Evolutionary conservation across 2,329 filamentous ascomycete genomes (phyloP).

Genomic region (Colletotrichum godetiae): DNA sequence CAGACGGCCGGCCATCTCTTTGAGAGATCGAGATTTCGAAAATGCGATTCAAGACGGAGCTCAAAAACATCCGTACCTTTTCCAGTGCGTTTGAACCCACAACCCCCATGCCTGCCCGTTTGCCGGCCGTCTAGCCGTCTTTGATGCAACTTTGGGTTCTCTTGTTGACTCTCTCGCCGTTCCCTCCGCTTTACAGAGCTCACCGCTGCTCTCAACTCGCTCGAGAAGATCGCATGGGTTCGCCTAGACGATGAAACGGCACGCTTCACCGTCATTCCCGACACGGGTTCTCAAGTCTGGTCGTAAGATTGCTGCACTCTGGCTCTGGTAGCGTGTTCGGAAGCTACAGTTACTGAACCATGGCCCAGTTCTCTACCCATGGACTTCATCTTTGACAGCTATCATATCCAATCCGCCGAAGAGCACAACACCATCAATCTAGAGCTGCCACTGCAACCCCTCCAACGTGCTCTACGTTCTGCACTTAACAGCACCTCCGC

Average conservation of each 20-base stretch:
- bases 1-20: neutral
- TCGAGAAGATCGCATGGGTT: slow-evolving; percentile 90
- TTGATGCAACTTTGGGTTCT: neutral
- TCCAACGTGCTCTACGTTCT: slow-evolving; percentile 92
- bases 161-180: neutral
- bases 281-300: slow-evolving; percentile 97
- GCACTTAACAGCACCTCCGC: slow-evolving; percentile 85
- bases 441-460: slow-evolving; percentile 87
- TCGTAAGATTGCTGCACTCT: slow-evolving; percentile 67
- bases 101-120: neutral
- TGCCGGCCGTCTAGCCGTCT: neutral
- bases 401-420: slow-evolving; percentile 87
- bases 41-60: slow-evolving; percentile 75
- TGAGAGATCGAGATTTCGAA: slow-evolving; percentile 37
- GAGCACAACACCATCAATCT: slow-evolving; percentile 92
- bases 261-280: slow-evolving; percentile 95
- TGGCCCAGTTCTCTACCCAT: slow-evolving; percentile 65
- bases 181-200: slow-evolving; percentile 60
- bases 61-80: slow-evolving; percentile 75
- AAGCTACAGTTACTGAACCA: slow-evolving; percentile 9
- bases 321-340: neutral
- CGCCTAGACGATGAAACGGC: slow-evolving; percentile 88
- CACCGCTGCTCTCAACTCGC: slow-evolving; percentile 70
- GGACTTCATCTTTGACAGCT: slow-evolving; percentile 89
- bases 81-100: slow-evolving; percentile 60